These are phyloP conservation scores for Monosporascus sp. DNA, from an alignment of 2,329 filamentous ascomycete species.

Conservation along the genomic window DNA sequence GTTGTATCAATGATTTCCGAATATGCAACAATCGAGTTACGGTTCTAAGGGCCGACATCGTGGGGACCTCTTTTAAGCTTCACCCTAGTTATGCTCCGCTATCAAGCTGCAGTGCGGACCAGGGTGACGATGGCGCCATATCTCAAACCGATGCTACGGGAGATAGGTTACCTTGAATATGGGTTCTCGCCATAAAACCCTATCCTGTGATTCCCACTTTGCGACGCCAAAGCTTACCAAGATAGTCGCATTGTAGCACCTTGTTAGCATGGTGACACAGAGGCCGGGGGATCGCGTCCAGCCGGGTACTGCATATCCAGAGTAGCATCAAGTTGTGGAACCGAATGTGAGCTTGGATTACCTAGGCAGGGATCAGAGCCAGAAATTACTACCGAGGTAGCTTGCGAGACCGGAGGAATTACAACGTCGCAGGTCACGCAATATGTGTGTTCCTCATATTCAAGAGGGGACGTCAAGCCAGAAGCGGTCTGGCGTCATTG, in stretches of 20 bases:
- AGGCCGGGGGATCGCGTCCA: neutral
- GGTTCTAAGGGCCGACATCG: neutral
- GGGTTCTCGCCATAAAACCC: neutral
- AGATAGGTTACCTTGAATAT: neutral
- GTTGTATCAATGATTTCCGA: neutral
- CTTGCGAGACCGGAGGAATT: neutral
- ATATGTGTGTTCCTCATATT: neutral
- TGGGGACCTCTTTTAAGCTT: neutral
- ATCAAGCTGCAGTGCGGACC: neutral
- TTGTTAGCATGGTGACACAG: neutral
- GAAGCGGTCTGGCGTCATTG: neutral
- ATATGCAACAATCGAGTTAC: neutral
- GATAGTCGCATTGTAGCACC: neutral
- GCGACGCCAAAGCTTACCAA: neutral
- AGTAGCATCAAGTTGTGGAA: neutral
- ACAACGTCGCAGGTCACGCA: neutral
- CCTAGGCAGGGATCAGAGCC: neutral
- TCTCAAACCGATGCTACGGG: neutral
- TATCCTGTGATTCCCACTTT: neutral
- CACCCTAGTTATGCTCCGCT: neutral
- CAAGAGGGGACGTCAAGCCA: neutral
- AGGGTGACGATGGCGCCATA: neutral
- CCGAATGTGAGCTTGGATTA: neutral
- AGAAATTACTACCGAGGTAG: neutral
- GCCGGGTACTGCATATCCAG: neutral